These are phyloP conservation scores for Aureobasidium uvarum DNA, from an alignment of 2,329 filamentous ascomycete species.

Conservation along the genomic window DNA sequence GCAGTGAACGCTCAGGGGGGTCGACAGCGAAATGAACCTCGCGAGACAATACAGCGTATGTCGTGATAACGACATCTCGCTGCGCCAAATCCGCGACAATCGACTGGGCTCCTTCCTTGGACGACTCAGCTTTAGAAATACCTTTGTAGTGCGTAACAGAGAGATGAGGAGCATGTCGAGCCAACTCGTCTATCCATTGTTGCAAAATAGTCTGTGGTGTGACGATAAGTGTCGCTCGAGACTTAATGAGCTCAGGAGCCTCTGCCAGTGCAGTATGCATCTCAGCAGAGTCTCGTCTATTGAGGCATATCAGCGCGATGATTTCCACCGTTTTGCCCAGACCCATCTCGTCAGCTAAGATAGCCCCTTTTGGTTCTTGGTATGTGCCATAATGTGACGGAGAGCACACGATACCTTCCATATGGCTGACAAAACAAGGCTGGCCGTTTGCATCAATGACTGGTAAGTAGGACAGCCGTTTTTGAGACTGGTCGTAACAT, in stretches of 20 bases:
- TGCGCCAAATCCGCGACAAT: conserved; percentile 49
- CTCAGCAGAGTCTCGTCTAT: conserved; percentile 47
- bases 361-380: conserved; percentile 56
- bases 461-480: conserved; percentile 46
- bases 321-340: conserved; percentile 78
- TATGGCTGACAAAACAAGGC: conserved; percentile 58
- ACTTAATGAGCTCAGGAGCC: conserved; percentile 36
- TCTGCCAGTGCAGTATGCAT: background rate
- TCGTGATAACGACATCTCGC: conserved; percentile 61
- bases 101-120: conserved; percentile 40
- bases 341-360: conserved; percentile 80
- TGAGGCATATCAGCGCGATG: conserved; percentile 65
- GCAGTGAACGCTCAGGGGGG: conserved; percentile 68
- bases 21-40: conserved; percentile 76
- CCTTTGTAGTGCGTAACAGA: conserved; percentile 59
- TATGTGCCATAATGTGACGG: conserved; percentile 42
- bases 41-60: conserved; percentile 67
- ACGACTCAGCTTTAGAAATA: conserved; percentile 38
- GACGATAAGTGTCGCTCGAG: conserved; percentile 61
- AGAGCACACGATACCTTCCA: conserved; percentile 56
- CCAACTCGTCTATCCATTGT: conserved; percentile 63
- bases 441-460: conserved; percentile 49
- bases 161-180: conserved; percentile 56
- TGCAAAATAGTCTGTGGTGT: conserved; percentile 60
- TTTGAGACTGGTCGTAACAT: background rate